These are phyloP conservation scores for Ogataea ramenticola DNA, from an alignment of 805 yeast species.

Conservation along the genomic window DNA sequence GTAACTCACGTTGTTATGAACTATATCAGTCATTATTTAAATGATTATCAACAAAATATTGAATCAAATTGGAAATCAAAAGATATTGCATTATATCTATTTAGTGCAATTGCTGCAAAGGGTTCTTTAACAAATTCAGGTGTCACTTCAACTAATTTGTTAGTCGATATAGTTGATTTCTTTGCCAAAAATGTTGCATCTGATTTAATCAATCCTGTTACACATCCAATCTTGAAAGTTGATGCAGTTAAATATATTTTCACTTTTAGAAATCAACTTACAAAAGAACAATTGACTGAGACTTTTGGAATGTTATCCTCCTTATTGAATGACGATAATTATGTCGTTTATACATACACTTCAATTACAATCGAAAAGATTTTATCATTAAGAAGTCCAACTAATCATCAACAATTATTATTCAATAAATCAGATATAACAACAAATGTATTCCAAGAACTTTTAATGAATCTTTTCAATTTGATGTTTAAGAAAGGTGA, in stretches of 20 bases:
- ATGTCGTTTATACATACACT: slow-evolving; percentile 87
- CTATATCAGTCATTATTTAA: slow-evolving; percentile 63
- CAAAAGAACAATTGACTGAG: slow-evolving; percentile 73
- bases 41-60: slow-evolving; percentile 35
- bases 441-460: slow-evolving; percentile 46
- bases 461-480: slow-evolving; percentile 59
- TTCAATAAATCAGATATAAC: slow-evolving; percentile 70
- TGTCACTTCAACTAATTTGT: slow-evolving; percentile 74
- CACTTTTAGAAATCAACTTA: slow-evolving; percentile 86
- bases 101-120: slow-evolving; percentile 84
- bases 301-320: slow-evolving; percentile 72
- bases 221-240: slow-evolving; percentile 75
- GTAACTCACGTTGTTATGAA: slow-evolving; percentile 70
- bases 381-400: slow-evolving; percentile 61
- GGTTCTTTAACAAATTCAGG: slow-evolving; percentile 85
- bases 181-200: slow-evolving; percentile 76
- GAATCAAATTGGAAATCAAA: slow-evolving; percentile 70
- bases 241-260: slow-evolving; percentile 91
- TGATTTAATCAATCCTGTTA: slow-evolving; percentile 54
- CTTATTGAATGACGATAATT: slow-evolving; percentile 58
- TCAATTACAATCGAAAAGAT: slow-evolving; percentile 90
- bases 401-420: slow-evolving; percentile 47
- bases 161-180: slow-evolving; percentile 82
- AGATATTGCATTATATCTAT: slow-evolving; percentile 80
- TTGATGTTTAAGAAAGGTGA: slow-evolving; percentile 52